Conservation (phyloP, 108 stramenopile species). For the Skeletonema menzelii region DNA sequence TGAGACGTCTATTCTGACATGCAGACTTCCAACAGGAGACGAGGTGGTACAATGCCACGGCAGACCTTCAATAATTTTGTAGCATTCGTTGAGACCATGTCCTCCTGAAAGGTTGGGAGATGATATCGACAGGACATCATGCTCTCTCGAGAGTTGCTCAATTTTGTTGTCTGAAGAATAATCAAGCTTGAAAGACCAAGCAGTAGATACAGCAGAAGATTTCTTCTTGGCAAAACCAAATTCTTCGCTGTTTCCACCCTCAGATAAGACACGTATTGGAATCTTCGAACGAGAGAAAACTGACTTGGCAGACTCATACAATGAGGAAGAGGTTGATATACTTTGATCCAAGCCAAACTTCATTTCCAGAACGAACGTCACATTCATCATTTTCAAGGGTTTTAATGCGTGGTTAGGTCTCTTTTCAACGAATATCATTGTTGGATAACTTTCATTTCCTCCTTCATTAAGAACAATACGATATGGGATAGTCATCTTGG, state of each 20-base stretch:
- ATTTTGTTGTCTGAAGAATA: not conserved
- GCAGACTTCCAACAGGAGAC: constrained; percentile 40
- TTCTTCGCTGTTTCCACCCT: constrained; percentile 9
- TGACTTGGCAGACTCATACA: constrained; percentile 26
- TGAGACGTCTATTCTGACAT: constrained; percentile 62
- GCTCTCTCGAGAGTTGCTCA: not conserved
- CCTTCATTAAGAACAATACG: constrained; percentile 13
- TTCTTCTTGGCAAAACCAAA: constrained; percentile 5
- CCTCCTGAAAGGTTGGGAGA: constrained; percentile 57
- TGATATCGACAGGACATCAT: constrained; percentile 25
- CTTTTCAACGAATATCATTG: constrained; percentile 32
- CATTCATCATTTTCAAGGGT: constrained; percentile 38
- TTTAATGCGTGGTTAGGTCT: constrained; percentile 21
- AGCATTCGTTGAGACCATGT: constrained; percentile 52
- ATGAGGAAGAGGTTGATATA: constrained; percentile 3
- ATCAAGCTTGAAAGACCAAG: constrained; percentile 18
- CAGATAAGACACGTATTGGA: constrained; percentile 12
- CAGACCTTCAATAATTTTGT: constrained; percentile 42
- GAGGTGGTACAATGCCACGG: constrained; percentile 25
- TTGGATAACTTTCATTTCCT: constrained; percentile 16
- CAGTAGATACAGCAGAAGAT: constrained; percentile 1
- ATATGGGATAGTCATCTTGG: constrained; percentile 4
- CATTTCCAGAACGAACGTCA: constrained; percentile 41
- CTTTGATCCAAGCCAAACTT: constrained; percentile 29
- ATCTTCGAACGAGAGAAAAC: constrained; percentile 33